Evolutionary conservation across 768 basidiomycete species (phyloP), one percentile per base, ranked within the genome.

Genomic region (Neoboletus magnificus): DNA sequence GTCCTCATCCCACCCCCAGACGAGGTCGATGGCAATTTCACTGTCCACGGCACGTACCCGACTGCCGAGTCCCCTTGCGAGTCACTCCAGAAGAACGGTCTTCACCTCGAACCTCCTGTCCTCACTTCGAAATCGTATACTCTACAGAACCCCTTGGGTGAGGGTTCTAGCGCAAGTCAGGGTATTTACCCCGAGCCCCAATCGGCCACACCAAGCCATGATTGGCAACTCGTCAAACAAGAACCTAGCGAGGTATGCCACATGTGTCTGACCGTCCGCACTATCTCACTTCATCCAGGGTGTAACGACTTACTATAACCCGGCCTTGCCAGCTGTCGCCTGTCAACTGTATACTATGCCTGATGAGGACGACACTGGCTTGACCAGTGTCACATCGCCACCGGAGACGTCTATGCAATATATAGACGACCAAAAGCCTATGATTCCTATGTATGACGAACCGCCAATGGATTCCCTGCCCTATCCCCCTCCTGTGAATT

Each of bases 401-500:
- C 20, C 50, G 0, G 50, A 54, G 29, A 7, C 44, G 12, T 18
- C 52, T 2, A 41, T 56, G 36, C 55, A 54, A 16, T 63, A 60
- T 16, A 27, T 12, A 3, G 68, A 62, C 3, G 60, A 61, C 39
- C 45, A 50, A 23, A 62, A 62, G 8, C 54, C 56, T 6, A n/a
- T 44, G 40, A 2, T 48, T 10, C 1, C 52, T 13, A 0, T 56
- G n/a, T 61, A 62, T 9, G 48, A 60, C 1, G 62, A 60, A 18
- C 70, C 70, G 0, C 70, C 66, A 4, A 71, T 71, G 71, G 71
- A 72, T 43, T 71, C 62, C 6, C 39, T 73, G 12, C 70, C 70
- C 0, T 70, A 48, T 30, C 65, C 70, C 1, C 71, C 70, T 4
- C 70, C 70, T 13, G n/a, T 40, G 3, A 64, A 52, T 20, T 40